Conservation (phyloP, 768 basidiomycete species). For the Kwoniella dendrophila region DNA sequence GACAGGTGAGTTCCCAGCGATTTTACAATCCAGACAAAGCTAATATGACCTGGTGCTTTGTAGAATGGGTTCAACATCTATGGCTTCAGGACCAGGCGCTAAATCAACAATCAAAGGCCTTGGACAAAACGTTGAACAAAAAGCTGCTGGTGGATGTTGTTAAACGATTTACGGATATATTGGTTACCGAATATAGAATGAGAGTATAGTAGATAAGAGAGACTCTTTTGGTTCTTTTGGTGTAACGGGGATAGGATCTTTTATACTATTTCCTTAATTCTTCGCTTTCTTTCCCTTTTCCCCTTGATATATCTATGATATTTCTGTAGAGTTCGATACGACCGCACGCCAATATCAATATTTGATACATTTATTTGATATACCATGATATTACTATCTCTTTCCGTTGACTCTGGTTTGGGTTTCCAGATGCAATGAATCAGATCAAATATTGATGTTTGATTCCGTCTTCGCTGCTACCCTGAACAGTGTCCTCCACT, state of each 20-base stretch:
- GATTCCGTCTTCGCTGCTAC: not conserved
- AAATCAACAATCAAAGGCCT: slow-evolving; percentile 54
- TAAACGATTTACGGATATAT: slow-evolving; percentile 17
- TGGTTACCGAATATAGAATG: not conserved
- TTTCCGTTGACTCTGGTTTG: too few relatives aligned
- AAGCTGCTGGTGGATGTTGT: slow-evolving; percentile 55
- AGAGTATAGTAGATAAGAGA: not conserved
- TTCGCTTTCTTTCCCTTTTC: not conserved
- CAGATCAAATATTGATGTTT: too few relatives aligned
- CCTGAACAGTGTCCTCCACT: not conserved
- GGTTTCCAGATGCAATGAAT: too few relatives aligned
- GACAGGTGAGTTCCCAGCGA: slow-evolving; percentile 50
- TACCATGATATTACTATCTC: too few relatives aligned
- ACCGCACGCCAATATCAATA: too few relatives aligned
- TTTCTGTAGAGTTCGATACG: too few relatives aligned
- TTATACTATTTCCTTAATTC: not conserved
- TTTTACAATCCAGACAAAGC: not conserved
- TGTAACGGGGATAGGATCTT: too few relatives aligned
- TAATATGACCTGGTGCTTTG: not conserved
- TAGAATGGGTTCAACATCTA: slow-evolving; percentile 54
- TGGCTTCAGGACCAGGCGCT: slow-evolving; percentile 53
- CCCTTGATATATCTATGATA: not conserved
- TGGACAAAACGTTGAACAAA: slow-evolving; percentile 55
- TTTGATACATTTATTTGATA: too few relatives aligned
- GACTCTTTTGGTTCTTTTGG: not conserved